Conservation (phyloP, 1,139 yeast genomes). For the Meyerozyma guilliermondii region DNA sequence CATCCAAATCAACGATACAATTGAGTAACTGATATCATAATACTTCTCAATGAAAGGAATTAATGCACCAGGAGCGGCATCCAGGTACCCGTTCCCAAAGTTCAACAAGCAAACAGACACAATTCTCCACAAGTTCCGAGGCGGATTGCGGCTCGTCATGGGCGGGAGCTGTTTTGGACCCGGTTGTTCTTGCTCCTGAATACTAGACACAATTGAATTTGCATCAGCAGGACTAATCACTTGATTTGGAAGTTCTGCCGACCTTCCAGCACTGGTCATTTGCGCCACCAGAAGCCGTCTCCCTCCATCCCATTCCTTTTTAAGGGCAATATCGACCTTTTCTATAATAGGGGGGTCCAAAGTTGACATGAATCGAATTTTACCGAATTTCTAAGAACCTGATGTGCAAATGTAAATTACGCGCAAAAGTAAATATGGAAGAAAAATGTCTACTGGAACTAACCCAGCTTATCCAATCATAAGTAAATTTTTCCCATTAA, state of each 20-base stretch:
- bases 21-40: slow-evolving; percentile 31
- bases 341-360: not conserved
- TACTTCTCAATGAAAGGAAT: slow-evolving; percentile 38
- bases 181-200: not conserved
- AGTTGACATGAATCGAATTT: not conserved
- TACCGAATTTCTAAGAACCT: not conserved
- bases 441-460: too few relatives aligned
- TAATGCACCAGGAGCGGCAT: slow-evolving; percentile 46
- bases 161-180: not conserved
- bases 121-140: slow-evolving; percentile 40
- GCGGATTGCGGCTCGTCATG: slow-evolving; percentile 35
- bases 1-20: slow-evolving; percentile 43
- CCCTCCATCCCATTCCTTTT: not conserved
- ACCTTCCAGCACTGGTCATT: not conserved
- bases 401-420: too few relatives aligned
- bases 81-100: slow-evolving; percentile 16
- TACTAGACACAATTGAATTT: not conserved
- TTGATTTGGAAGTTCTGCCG: not conserved
- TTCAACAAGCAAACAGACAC: slow-evolving; percentile 39
- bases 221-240: not conserved
- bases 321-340: not conserved
- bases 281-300: slow-evolving; percentile 1
- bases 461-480: too few relatives aligned
- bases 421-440: too few relatives aligned
- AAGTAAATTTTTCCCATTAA: too few relatives aligned